Evolutionary conservation across 129 eudicot genomes (phyloP), one percentile per base, ranked within the genome.

Genomic region (Heracleum sosnowskyi): DNA sequence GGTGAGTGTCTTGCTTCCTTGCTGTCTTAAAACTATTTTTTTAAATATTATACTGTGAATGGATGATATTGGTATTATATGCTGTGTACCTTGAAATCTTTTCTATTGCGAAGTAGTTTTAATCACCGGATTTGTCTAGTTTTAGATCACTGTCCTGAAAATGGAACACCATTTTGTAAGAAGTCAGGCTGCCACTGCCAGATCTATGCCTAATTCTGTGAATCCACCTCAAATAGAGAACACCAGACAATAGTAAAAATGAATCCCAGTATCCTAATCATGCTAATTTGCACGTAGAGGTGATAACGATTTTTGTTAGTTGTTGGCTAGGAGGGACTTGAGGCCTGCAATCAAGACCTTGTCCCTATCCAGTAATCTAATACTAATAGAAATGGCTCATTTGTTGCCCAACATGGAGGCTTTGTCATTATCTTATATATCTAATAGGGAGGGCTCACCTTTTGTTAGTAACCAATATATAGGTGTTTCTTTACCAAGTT

Each of bases 1-100:
- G 79, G 97, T 92, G 78, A 88, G 91, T 88, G 73, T 24, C 76
- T 71, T 55, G 45, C 31, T 60, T 26, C 16, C 22, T 57, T 75
- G 3, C 11, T 72, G 34, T 49, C 45, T 80, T 69, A 17, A 36
- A 69, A 17, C 15, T 69, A 12, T 60, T 53, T 7, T 80, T 33
- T 42, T 79, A 29, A 24, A 28, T 28, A 15, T 55, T 7, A 34
- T 16, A 7, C 20, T 13, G 49, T 47, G 64, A 40, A 55, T 44
- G 15, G 36, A 12, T 17, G 18, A 22, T 16, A 26, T 18, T 3
- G 22, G 8, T 7, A 24, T 70, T 79, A 15, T 24, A 72, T 72
- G 76, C 2, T 72, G 1, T 40, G 4, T 10, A 35, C 46, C 28
- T 28, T 64, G 34, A 4, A 22, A 64, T 64, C 68, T 34, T 60